These are phyloP conservation scores for Clonostachys chloroleuca DNA, from an alignment of 2,329 filamentous ascomycete genomes.

Conservation along the genomic window DNA sequence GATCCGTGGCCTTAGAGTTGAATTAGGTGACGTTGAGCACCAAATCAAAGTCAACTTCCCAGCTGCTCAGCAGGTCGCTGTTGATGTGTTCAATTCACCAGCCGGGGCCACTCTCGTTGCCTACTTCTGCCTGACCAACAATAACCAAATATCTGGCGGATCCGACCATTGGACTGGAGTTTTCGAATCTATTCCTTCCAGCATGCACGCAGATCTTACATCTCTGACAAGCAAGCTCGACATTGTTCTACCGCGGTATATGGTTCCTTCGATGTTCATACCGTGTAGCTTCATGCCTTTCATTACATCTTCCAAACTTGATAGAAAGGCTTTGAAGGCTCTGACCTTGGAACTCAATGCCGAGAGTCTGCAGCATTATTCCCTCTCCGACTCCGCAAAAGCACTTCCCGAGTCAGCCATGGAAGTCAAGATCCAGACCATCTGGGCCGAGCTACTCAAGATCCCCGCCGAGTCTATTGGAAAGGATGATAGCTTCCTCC, in stretches of 20 bases:
- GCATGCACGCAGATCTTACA: not conserved
- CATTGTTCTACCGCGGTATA: slow-evolving; percentile 4
- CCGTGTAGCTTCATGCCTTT: slow-evolving; percentile 3
- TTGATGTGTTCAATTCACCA: slow-evolving; percentile 2
- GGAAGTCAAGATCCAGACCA: slow-evolving; percentile 22
- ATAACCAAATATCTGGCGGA: not conserved
- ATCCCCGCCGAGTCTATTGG: slow-evolving; percentile 16
- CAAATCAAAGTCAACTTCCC: not conserved
- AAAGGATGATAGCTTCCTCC: slow-evolving; percentile 31
- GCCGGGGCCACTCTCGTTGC: not conserved
- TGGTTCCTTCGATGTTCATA: slow-evolving; percentile 5
- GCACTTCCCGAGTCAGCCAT: slow-evolving; percentile 6
- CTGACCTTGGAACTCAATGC: not conserved
- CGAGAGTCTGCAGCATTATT: not conserved
- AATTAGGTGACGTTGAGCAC: slow-evolving; percentile 19
- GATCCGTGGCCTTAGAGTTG: slow-evolving; percentile 45
- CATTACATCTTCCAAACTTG: not conserved
- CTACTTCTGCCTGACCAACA: not conserved
- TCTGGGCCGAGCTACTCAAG: slow-evolving; percentile 25
- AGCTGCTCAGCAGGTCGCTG: slow-evolving; percentile 1
- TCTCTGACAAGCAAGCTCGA: not conserved
- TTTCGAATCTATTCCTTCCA: not conserved
- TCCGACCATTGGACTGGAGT: not conserved
- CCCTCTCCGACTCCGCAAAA: not conserved
- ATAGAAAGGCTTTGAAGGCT: not conserved